Evolutionary conservation across 2,329 filamentous ascomycete genomes (phyloP).

Genomic region (Pyrenophora tritici-repentis): DNA sequence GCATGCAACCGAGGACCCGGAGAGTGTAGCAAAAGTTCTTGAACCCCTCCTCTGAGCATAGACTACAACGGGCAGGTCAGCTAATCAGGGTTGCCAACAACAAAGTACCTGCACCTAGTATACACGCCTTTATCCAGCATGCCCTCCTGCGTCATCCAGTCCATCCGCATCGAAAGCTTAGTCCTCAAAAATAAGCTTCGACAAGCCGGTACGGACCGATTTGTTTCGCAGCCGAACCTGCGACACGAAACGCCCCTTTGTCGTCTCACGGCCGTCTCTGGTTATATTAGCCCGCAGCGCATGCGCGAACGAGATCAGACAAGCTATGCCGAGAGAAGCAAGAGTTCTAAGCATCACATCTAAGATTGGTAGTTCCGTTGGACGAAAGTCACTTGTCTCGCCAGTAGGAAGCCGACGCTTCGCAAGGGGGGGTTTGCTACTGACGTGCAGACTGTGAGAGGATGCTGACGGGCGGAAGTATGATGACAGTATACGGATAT

Average conservation of each 20-base stretch:
- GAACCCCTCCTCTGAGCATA: too few relatives aligned
- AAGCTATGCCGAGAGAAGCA: background rate
- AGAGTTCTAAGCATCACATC: too few relatives aligned
- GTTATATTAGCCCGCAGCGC: background rate
- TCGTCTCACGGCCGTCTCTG: conserved; percentile 10
- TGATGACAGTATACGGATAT: too few relatives aligned
- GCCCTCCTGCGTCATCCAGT: too few relatives aligned
- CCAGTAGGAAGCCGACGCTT: background rate
- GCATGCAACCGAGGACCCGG: too few relatives aligned
- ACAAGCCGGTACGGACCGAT: conserved; percentile 8
- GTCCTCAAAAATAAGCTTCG: background rate
- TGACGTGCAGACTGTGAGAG: conserved; percentile 9
- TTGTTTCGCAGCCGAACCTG: conserved; percentile 9
- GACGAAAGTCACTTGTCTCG: background rate
- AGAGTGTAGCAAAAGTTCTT: too few relatives aligned
- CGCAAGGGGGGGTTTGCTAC: background rate
- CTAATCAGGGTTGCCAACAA: too few relatives aligned
- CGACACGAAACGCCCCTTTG: conserved; percentile 10
- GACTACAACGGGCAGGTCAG: too few relatives aligned
- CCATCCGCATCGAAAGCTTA: too few relatives aligned
- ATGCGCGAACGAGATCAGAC: background rate
- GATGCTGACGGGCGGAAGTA: background rate
- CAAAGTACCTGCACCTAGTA: too few relatives aligned
- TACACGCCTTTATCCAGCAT: too few relatives aligned
- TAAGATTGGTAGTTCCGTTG: background rate